Percentiles rank a stretch among this genome's conserved stretches.
Conservation (phyloP, 306 rosid species). For the Gastrolobium villosum region DNA sequence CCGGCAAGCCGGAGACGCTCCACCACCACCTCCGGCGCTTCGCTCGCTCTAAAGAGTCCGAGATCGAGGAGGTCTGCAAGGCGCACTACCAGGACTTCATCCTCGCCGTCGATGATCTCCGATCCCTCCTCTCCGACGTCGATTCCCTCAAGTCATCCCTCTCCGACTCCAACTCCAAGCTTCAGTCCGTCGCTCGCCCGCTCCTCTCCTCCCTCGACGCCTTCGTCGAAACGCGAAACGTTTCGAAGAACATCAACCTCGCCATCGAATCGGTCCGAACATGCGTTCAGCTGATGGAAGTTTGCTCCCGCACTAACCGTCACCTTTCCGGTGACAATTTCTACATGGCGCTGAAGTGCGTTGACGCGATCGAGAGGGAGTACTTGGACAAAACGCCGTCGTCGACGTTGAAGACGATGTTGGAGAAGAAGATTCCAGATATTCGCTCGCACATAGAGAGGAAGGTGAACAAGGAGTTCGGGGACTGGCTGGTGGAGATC, state of each 20-base stretch:
- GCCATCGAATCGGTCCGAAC: conserved; percentile 75
- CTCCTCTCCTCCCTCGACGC: conserved; percentile 88
- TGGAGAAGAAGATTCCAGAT: conserved; percentile 95
- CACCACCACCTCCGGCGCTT: conserved; percentile 95
- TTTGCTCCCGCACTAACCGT: conserved; percentile 81
- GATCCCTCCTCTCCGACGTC: conserved; percentile 96
- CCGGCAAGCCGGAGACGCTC: conserved; percentile 92
- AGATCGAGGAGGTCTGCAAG: conserved; percentile 97
- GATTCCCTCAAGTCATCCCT: conserved; percentile 93
- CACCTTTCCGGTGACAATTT: conserved; percentile 74
- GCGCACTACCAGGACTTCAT: conserved; percentile 99
- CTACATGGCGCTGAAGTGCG: conserved; percentile 93
- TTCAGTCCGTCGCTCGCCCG: conserved; percentile 83
- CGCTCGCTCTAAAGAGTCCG: conserved; percentile 89
- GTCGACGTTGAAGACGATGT: conserved; percentile 81
- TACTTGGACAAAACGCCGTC: conserved; percentile 75
- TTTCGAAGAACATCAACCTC: conserved; percentile 76
- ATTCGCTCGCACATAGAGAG: conserved; percentile 90
- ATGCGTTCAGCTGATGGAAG: conserved; percentile 69
- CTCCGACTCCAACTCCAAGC: conserved; percentile 87
- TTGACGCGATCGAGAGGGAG: conserved; percentile 80
- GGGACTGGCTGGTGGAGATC: conserved; percentile 98
- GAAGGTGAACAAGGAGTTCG: conserved; percentile 90
- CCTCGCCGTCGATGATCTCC: conserved; percentile 97
- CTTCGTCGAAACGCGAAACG: conserved; percentile 84